Evolutionary conservation across 768 basidiomycete genomes (phyloP).

Genomic region (Cystofilobasidium capitatum): DNA sequence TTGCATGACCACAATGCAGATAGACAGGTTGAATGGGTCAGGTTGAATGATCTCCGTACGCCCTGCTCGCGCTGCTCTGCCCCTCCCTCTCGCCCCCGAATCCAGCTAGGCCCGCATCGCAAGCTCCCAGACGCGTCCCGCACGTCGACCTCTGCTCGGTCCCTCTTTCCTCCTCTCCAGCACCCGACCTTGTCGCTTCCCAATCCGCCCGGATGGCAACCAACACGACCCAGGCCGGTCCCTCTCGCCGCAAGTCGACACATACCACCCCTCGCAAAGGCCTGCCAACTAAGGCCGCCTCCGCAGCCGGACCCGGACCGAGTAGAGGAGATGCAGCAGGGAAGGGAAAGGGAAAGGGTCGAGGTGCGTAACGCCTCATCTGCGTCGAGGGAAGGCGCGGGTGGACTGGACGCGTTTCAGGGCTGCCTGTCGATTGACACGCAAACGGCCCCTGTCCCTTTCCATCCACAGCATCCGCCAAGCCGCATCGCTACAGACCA

Average conservation of each 20-base stretch:
- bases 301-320: not conserved
- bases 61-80: no score
- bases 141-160: not conserved
- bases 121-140: no score
- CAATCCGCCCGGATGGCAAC: not conserved
- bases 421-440: no score
- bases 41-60: no score
- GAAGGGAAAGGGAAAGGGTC: not conserved
- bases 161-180: not conserved
- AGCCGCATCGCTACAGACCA: slow-evolving; percentile 68
- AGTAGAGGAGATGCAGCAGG: not conserved
- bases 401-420: no score
- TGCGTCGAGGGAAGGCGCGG: no score
- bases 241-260: slow-evolving; percentile 2
- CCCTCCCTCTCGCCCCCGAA: no score
- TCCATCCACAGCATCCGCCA: not conserved
- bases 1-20: no score
- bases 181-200: not conserved
- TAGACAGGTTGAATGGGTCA: no score
- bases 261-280: slow-evolving; percentile 3
- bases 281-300: not conserved
- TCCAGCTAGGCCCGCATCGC: no score
- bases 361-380: slow-evolving; percentile 3
- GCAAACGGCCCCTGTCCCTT: no score
- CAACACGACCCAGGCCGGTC: slow-evolving; percentile 10